Conservation (phyloP, 257 asterid species). For the Rubia yunnanensis region DNA sequence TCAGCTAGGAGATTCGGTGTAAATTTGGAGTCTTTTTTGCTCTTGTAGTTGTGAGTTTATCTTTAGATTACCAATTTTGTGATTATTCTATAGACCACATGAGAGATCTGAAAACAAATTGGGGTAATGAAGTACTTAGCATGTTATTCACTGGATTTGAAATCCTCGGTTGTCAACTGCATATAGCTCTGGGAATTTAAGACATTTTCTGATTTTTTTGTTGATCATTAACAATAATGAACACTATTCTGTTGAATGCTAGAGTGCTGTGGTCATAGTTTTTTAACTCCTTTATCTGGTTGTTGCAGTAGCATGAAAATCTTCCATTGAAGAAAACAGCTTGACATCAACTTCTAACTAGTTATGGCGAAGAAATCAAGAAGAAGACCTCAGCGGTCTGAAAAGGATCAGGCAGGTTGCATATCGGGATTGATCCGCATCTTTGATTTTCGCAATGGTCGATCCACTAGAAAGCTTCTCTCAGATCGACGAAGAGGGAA, state of each 20-base stretch:
- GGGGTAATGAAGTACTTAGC: background rate
- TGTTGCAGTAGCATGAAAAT: slow-evolving; percentile 16
- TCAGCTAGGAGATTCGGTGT: background rate
- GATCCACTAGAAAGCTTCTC: slow-evolving; percentile 60
- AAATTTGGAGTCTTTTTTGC: background rate
- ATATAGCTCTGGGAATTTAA: background rate
- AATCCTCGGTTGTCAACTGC: background rate
- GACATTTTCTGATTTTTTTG: background rate
- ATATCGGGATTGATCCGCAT: slow-evolving; percentile 72
- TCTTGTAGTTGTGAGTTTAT: background rate
- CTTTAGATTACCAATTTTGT: background rate
- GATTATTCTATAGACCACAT: background rate
- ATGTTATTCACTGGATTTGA: background rate
- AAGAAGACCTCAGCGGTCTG: slow-evolving; percentile 44
- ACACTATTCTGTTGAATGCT: background rate
- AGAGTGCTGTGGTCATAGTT: background rate
- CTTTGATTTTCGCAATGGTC: slow-evolving; percentile 71
- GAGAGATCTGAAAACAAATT: background rate
- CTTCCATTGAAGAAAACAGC: slow-evolving; percentile 14
- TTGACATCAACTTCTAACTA: slow-evolving; percentile 12
- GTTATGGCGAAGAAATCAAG: slow-evolving; percentile 74
- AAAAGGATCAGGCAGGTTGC: slow-evolving; percentile 70
- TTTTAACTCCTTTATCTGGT: slow-evolving; percentile 12
- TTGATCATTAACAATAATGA: background rate
- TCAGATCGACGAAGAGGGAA: slow-evolving; percentile 48